Evolutionary conservation across 805 yeast genomes (phyloP).

Genomic region (Ogataea ganodermae): DNA sequence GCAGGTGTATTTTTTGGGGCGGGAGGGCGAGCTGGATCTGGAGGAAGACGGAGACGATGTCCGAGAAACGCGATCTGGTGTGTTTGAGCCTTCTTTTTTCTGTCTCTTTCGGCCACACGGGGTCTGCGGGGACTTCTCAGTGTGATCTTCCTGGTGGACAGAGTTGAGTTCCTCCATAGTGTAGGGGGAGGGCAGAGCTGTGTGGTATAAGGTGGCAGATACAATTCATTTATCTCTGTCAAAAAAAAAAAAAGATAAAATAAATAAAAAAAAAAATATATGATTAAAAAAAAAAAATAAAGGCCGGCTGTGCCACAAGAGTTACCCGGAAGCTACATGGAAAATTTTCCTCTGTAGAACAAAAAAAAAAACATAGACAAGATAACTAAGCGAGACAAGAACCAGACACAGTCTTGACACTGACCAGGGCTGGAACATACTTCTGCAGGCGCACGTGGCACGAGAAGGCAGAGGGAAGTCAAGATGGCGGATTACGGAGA

Average conservation of each 20-base stretch:
- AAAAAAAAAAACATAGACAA: neutral
- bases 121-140: no score
- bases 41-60: conserved; percentile 20
- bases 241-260: no score
- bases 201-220: no score
- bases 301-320: neutral
- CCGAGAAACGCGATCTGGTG: neutral
- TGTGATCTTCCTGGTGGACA: no score
- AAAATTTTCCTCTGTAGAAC: conserved; percentile 1
- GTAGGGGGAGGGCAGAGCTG: neutral
- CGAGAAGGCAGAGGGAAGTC: neutral
- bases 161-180: neutral
- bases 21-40: conserved; percentile 41
- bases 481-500: conserved; percentile 59
- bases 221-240: no score
- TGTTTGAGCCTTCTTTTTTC: neutral
- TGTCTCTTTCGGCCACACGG: neutral
- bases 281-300: no score
- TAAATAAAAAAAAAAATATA: no score
- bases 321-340: conserved; percentile 3
- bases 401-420: no score
- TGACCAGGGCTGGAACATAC: neutral
- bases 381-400: neutral
- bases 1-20: conserved; percentile 68
- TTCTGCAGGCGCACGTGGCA: neutral